Evolutionary conservation across 352 stramenopile species (phyloP).

Genomic region (Phytophthora fragariaefolia): DNA sequence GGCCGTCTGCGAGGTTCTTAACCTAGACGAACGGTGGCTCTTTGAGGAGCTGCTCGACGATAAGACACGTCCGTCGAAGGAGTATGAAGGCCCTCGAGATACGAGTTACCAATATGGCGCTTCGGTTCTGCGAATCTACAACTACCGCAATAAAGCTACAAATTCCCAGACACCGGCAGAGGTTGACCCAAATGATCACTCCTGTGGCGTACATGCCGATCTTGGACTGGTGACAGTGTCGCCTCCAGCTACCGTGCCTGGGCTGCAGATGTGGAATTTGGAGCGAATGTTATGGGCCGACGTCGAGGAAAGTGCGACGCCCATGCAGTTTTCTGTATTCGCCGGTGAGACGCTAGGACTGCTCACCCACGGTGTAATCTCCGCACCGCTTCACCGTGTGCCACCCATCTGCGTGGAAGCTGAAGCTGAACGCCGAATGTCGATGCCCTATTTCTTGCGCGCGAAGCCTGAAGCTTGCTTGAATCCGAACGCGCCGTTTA

Average conservation of each 20-base stretch:
- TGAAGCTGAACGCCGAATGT: constrained; percentile 78
- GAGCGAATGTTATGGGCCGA: constrained; percentile 85
- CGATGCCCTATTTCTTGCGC: constrained; percentile 86
- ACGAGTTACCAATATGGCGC: constrained; percentile 78
- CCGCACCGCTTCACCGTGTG: constrained; percentile 78
- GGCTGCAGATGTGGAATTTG: constrained; percentile 88
- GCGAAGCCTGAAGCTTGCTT: constrained; percentile 59
- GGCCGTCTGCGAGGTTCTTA: constrained; percentile 72
- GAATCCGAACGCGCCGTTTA: constrained; percentile 52
- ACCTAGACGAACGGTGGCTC: constrained; percentile 69
- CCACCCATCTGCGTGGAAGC: constrained; percentile 66
- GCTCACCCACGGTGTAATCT: constrained; percentile 77
- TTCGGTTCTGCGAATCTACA: constrained; percentile 86
- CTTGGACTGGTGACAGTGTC: constrained; percentile 83
- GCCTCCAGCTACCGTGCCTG: constrained; percentile 72
- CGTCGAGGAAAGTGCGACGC: constrained; percentile 64
- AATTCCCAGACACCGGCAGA: constrained; percentile 11
- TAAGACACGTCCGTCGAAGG: constrained; percentile 37
- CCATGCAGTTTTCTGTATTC: constrained; percentile 83
- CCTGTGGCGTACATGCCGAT: constrained; percentile 81
- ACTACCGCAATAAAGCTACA: constrained; percentile 79
- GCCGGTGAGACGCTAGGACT: constrained; percentile 79
- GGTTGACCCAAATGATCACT: constrained; percentile 63
- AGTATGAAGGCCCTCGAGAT: constrained; percentile 42
- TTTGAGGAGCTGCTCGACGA: constrained; percentile 77